Evolutionary conservation across 176 grass and related monocot species (phyloP).

Genomic region (Hordeum vulgare): MorexV3_pseudomolecules_assembly NC_058521.1:17183304-17183803

Average conservation of each 20-base stretch:
- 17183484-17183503: neutral
- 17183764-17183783: conserved; percentile 21
- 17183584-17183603: conserved; percentile 49
- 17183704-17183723: neutral
- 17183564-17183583: neutral
- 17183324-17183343: conserved; percentile 75
- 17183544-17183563: conserved; percentile 1
- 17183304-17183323: conserved; percentile 84
- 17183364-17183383: neutral
- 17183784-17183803: conserved; percentile 58
- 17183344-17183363: conserved; percentile 43
- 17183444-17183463: conserved; percentile 69
- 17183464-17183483: conserved; percentile 24
- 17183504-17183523: conserved; percentile 42
- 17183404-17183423: conserved; percentile 61
- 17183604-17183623: conserved; percentile 65
- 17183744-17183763: neutral
- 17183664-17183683: neutral
- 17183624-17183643: conserved; percentile 69
- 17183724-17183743: conserved; percentile 4
- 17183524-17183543: conserved; percentile 41
- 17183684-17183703: conserved; percentile 29
- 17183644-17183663: conserved; percentile 42
- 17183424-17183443: conserved; percentile 55
- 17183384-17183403: neutral